Evolutionary conservation across 2,329 filamentous ascomycete species (phyloP), one percentile per base, ranked within the genome.

Genomic region (Pseudogymnoascus sp.): DNA sequence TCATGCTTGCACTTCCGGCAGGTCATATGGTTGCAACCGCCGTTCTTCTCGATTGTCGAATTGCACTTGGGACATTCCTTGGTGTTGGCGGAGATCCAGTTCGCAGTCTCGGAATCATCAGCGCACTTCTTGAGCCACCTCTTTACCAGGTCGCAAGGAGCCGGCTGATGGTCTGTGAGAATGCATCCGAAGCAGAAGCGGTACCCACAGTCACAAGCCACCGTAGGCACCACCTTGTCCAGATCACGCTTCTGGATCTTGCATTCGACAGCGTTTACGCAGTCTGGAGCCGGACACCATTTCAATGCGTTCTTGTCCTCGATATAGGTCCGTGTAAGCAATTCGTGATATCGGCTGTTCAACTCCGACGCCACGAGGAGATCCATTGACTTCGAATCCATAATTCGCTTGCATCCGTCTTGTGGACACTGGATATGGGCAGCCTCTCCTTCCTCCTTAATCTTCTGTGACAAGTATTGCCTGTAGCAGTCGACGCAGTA

Each of bases 61-160:
- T 90, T 86, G 75, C 94, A 99, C 73, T 89, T 94, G 0, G 94
- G 93, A 67, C 94, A 99, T 74, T 99, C 94, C 73, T 99, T 99
- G 1, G 94, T 99, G 74, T 99, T 96, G 55, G 94, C 94, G 0
- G 93, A 97, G 65, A 99, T 99, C 94, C 94, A 99, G 74, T 99
- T 99, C 3, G 94, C 93, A 0, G 94, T 99, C 74, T 99, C 94
- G 0, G 91, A 96, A 72, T 99, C 94, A 73, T 99, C 94, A 62
- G 94, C 94, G 72, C 94, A 99, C 74, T 99, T 99, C 80, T 97
- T 96, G 10, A 99, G 76, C 94, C 94, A 99, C 72, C 84, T 88
- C 81, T 94, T 97, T 60, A 97, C 93, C 60, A 99, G 77, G 27
- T 86, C 82, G 74, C 94, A 99, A 0, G 94, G 93, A 2, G 93